Base-by-base conservation (phyloP, 768 basidiomycete genomes). In the Trametes punicea region DNA sequence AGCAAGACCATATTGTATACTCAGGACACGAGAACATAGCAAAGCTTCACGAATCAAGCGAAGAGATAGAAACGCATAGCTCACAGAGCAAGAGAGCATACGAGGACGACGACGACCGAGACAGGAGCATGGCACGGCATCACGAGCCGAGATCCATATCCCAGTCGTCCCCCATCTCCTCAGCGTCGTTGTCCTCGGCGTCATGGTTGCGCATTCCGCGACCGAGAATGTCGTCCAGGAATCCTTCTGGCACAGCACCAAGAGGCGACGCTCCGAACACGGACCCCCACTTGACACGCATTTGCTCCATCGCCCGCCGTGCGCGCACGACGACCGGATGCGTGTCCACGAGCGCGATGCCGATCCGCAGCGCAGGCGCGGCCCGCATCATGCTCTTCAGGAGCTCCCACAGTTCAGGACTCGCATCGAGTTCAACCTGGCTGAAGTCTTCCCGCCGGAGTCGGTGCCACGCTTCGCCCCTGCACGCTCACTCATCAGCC, bases 381-480 rank as follows among this genome's bases (percentile, higher is more conserved):
- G 82, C 82, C 41, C 81, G 81, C 84, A 96, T 89, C 84, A 94
- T 89, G 57, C 77, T 75, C 65, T 73, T 79, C 64, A 96, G 81
- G 63, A 95, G 76, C 40, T 71, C 74, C 55, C 87, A 74, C 55
- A 96, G 74, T 66, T 85, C 82, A 7, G 78, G 75, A 63, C 87
- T 90, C 46, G 75, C 79, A 30, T 79, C 77, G 62, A 88, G 69
- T 66, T 90, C 84, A 53, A 94, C 83, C 68, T 93, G 92, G 46
- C 85, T 82, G 68, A 97, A 94, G 74, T 99, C 91, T 68, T 96
- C 90, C 55, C 83, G 82, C 53, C 97, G 86, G 31, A 98, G 78
- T 61, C 88, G 84, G 65, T 97, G 95, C 97, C 97, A 99, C 1
- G 88, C 82, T 47, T 90, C 85, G 23, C 96, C 96, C 78, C 93